Evolutionary conservation across 768 basidiomycete species (phyloP).

Genomic region (Serpula lacrymans): DNA sequence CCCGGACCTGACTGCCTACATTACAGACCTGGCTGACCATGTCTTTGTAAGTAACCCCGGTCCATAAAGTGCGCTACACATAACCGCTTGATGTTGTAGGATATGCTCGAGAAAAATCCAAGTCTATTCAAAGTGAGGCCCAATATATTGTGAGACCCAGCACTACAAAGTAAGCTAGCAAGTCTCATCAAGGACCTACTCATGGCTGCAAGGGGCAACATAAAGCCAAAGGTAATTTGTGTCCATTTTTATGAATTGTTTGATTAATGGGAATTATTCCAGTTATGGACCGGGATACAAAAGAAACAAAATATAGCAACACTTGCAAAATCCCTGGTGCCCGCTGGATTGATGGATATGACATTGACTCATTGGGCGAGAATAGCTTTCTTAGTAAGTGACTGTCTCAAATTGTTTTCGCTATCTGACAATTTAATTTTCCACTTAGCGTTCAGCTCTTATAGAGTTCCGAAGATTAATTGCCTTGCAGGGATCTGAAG

Average conservation of each 20-base stretch:
- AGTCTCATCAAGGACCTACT: slow-evolving; percentile 4
- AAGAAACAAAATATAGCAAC: slow-evolving; percentile 1
- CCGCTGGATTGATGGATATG: slow-evolving; percentile 2
- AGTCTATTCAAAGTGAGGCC: slow-evolving; percentile 6
- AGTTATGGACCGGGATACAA: background rate
- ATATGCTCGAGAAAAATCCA: slow-evolving; percentile 3
- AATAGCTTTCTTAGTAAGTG: slow-evolving; percentile 7
- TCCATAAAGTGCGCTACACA: no score
- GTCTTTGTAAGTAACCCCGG: slow-evolving; percentile 3
- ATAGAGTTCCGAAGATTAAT: no score
- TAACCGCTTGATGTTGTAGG: no score
- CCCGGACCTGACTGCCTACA: slow-evolving; percentile 6
- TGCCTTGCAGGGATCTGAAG: no score
- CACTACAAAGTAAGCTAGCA: slow-evolving; percentile 2
- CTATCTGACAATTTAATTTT: no score
- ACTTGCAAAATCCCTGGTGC: slow-evolving; percentile 3
- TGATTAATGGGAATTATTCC: background rate
- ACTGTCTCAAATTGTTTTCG: no score
- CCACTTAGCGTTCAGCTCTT: no score
- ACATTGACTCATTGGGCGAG: slow-evolving; percentile 5
- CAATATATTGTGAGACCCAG: slow-evolving; percentile 2
- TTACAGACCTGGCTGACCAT: slow-evolving; percentile 1
- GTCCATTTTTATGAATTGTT: no score
- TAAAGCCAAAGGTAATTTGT: slow-evolving; percentile 7
- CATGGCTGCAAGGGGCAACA: background rate